A percentile compares a stretch with the other conserved stretches of the same genome.
phyloP scores from a whole-genome alignment of 2,329 filamentous ascomycete species.

The Alternaria panax region DNA sequence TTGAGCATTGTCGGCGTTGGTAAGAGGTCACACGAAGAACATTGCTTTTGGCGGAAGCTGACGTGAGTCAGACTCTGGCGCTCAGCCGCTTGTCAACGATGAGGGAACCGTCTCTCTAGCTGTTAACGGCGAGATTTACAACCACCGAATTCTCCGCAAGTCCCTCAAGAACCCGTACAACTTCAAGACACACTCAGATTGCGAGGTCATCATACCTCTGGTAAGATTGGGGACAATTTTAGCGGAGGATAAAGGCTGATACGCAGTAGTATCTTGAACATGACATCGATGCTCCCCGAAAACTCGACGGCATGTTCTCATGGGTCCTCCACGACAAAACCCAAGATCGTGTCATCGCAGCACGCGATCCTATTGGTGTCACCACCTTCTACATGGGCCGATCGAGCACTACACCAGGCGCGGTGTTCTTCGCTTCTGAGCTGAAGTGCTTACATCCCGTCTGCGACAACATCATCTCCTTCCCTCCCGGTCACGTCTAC shows the following conservation, averaged over 20 bases:
- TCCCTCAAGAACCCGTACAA: conserved; percentile 81
- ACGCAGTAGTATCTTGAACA: conserved; percentile 80
- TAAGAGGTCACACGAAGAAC: conserved; percentile 58
- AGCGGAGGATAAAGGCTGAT: conserved; percentile 25
- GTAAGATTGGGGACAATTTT: conserved; percentile 60
- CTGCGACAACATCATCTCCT: conserved; percentile 92
- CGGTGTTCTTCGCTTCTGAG: conserved; percentile 96
- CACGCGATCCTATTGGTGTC: conserved; percentile 94
- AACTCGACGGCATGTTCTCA: conserved; percentile 99
- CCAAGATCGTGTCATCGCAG: conserved; percentile 89
- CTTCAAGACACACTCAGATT: conserved; percentile 99
- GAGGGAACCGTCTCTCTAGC: conserved; percentile 88
- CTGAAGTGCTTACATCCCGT: conserved; percentile 91
- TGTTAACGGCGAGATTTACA: conserved; percentile 99
- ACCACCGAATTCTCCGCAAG: conserved; percentile 95
- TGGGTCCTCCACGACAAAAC: conserved; percentile 98
- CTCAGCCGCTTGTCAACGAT: conserved; percentile 92
- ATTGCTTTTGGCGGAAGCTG: conserved; percentile 21
- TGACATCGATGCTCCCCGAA: conserved; percentile 88
- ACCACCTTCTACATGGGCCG: conserved; percentile 97
- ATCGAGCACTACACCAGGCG: conserved; percentile 77
- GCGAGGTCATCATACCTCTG: conserved; percentile 97
- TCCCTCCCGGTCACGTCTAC: conserved; percentile 94
- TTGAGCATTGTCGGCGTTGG: conserved; percentile 96
- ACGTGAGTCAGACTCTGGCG: conserved; percentile 76